Evolutionary conservation across 148 eudicot genomes (phyloP), one percentile per base, ranked within the genome.

Genomic region (Diospyros kaki): DNA sequence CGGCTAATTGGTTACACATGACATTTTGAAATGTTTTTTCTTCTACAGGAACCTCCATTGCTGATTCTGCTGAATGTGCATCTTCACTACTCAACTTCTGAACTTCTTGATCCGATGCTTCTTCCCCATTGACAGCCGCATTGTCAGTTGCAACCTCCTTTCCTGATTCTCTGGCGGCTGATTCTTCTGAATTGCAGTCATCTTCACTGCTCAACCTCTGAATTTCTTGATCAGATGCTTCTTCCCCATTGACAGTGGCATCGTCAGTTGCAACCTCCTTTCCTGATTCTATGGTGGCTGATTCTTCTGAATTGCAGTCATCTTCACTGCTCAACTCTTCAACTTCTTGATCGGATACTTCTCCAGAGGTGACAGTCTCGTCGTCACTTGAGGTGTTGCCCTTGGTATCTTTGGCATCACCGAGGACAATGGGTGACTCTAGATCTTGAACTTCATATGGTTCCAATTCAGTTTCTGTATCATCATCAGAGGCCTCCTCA

Each of bases 281-380:
- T 65, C 18, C 71, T 7, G 52, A 67, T 18, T 67, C 38, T 45
- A 0, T 28, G 38, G 51, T 67, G 39, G 11, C 53, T 18, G 54
- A 5, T 10, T 53, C 6, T 3, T 62, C 81, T 58, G 83, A 10
- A 41, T 67, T 45, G 40, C 54, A 56, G 13, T 79, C 81, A 72
- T 14, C 14, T 69, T 38, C 45, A 13, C 39, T 58, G 43, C 53
- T 46, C 2, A 45, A 58, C 17, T 55, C 56, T 5, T 5, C 42
- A 17, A 52, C 50, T n/a, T 10, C 18, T 42, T 75, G 42, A 59
- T 44, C 54, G 58, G 66, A 59, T 72, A 58, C 74, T 72, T 72
- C 71, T 68, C 43, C 53, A 11, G 15, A 44, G 39, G 58, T 5
- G 5, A 18, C 53, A 43, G 15, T 43, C 15, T 44, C 42, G 13